Conservation (phyloP, 768 basidiomycete species). For the Lentinula detonsa region DNA sequence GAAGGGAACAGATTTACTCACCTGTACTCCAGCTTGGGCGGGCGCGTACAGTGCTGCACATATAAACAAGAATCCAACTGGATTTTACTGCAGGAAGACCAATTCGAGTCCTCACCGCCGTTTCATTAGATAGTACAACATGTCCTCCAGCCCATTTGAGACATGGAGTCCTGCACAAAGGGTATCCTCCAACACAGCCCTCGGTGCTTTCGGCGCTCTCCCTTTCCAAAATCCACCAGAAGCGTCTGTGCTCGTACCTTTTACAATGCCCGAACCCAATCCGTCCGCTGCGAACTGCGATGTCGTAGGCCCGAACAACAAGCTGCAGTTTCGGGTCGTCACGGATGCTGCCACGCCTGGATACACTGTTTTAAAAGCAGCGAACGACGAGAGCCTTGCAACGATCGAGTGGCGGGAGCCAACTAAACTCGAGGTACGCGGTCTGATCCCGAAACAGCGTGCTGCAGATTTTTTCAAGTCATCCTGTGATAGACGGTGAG, state of each 20-base stretch:
- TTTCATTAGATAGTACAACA: neutral
- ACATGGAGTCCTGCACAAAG: neutral
- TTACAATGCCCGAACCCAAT: slow-evolving; percentile 34
- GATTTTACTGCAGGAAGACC: neutral
- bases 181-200: neutral
- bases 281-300: slow-evolving; percentile 37
- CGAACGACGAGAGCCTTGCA: slow-evolving; percentile 24
- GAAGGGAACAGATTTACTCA: neutral
- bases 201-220: neutral
- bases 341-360: slow-evolving; percentile 27
- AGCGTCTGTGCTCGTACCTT: slow-evolving; percentile 22
- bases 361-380: slow-evolving; percentile 29
- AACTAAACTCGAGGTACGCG: slow-evolving; percentile 34
- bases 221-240: neutral
- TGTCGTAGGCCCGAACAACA: slow-evolving; percentile 34
- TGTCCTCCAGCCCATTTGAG: neutral
- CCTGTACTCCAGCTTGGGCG: neutral
- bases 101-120: neutral
- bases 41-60: neutral
- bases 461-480: slow-evolving; percentile 35
- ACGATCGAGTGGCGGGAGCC: slow-evolving; percentile 38
- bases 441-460: slow-evolving; percentile 24
- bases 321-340: slow-evolving; percentile 32
- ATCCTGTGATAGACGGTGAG: slow-evolving; percentile 35
- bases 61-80: neutral